phyloP scores from a whole-genome alignment of 108 stramenopile species.

The Fragilaria radians region DNA sequence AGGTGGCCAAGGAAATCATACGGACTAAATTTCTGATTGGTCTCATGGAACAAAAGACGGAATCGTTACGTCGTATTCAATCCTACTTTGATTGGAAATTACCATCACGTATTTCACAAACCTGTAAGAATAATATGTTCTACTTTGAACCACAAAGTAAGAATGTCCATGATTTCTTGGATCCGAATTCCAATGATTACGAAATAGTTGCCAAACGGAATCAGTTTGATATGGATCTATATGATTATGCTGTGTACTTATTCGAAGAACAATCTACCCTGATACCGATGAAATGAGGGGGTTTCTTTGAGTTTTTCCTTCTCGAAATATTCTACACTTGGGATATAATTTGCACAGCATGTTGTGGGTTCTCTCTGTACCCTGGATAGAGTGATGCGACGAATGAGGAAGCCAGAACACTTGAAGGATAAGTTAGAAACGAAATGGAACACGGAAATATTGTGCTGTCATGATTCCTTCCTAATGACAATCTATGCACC shows the following conservation, averaged over 20 bases:
- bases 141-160: slow-evolving; percentile 14
- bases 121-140: slow-evolving; percentile 9
- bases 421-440: too few species aligned
- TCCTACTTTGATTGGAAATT: slow-evolving; percentile 21
- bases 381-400: too few species aligned
- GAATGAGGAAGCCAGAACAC: too few species aligned
- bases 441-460: too few species aligned
- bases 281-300: slow-evolving; percentile 1
- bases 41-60: slow-evolving; percentile 34
- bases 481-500: too few species aligned
- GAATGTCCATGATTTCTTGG: neutral
- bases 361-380: too few species aligned
- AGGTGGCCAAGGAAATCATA: slow-evolving; percentile 35
- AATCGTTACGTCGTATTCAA: slow-evolving; percentile 36
- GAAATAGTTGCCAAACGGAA: slow-evolving; percentile 20
- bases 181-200: slow-evolving; percentile 12
- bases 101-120: slow-evolving; percentile 5
- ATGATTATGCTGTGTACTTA: slow-evolving; percentile 23
- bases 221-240: slow-evolving; percentile 27
- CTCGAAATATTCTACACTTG: too few species aligned
- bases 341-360: too few species aligned
- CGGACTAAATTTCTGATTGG: slow-evolving; percentile 33
- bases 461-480: too few species aligned
- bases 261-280: slow-evolving; percentile 25
- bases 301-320: too few species aligned